Percentiles rank a stretch among this genome's conserved stretches.
Evolutionary conservation across 441 rosid genomes (phyloP).

Genomic region (Dalechampia spathulata): DNA sequence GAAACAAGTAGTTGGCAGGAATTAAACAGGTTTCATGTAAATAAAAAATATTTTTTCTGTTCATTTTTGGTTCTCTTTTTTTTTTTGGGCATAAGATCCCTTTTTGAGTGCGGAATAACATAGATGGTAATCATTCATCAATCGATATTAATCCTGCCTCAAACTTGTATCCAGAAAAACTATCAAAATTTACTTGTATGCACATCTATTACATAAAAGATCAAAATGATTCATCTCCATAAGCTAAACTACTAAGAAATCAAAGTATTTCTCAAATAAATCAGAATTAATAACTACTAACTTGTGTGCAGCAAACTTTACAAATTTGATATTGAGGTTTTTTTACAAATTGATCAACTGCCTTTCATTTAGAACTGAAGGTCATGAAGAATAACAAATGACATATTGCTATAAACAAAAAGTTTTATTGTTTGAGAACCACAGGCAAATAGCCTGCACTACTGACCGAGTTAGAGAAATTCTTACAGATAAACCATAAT

Average conservation of each 20-base stretch:
- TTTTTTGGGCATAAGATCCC: conserved; percentile 16
- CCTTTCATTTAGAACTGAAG: no score
- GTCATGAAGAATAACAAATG: no score
- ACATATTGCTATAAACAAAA: no score
- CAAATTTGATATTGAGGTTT: no score
- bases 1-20: conserved; percentile 21
- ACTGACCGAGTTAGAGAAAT: background rate
- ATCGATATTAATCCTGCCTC: no score
- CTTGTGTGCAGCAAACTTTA: no score
- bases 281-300: no score
- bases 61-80: conserved; percentile 1
- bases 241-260: background rate
- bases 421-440: no score
- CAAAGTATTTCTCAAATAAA: background rate
- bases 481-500: background rate
- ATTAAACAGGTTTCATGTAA: conserved; percentile 13
- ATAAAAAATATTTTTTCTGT: background rate
- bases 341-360: no score
- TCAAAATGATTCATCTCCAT: background rate
- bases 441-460: no score
- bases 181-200: background rate
- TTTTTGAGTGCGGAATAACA: background rate
- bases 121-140: no score
- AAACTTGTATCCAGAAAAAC: background rate
- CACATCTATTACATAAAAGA: background rate